These are phyloP conservation scores for Talaromyces nanjingensis DNA, from an alignment of 495 filamentous ascomycete genomes.

Conservation along the genomic window DNA sequence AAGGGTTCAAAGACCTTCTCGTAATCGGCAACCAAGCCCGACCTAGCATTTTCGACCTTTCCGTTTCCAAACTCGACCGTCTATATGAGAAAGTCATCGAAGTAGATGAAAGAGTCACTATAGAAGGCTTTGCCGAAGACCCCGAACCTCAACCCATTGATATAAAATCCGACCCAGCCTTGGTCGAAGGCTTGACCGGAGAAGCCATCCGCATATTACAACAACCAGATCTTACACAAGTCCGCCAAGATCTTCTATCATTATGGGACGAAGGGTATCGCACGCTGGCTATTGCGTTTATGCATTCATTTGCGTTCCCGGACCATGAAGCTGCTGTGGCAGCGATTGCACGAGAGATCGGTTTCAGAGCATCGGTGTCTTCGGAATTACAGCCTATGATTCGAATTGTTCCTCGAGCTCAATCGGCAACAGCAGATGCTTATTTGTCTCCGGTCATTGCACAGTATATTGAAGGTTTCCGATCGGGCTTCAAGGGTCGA, in stretches of 20 bases:
- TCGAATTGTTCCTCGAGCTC: constrained; percentile 66
- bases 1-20: constrained; percentile 88
- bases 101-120: constrained; percentile 75
- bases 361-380: constrained; percentile 50
- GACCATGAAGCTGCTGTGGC: constrained; percentile 45
- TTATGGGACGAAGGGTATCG: constrained; percentile 41
- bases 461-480: constrained; percentile 89
- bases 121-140: constrained; percentile 48
- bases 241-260: constrained; percentile 34
- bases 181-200: constrained; percentile 42
- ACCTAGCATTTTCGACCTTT: constrained; percentile 77
- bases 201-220: constrained; percentile 46
- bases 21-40: constrained; percentile 81
- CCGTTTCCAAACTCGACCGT: constrained; percentile 72
- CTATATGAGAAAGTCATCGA: constrained; percentile 72
- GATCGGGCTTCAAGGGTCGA: constrained; percentile 50
- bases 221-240: constrained; percentile 28
- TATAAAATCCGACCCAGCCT: constrained; percentile 6
- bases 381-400: constrained; percentile 82
- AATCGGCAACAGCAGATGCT: constrained; percentile 89
- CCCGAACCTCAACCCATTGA: constrained; percentile 34
- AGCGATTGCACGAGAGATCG: constrained; percentile 41
- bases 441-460: constrained; percentile 95
- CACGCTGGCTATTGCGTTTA: constrained; percentile 45
- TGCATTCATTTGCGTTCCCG: constrained; percentile 49